Percentiles rank a stretch among this genome's conserved stretches.
Conservation (phyloP, 2,329 filamentous ascomycete genomes). For the Sclerotinia nivalis region DNA sequence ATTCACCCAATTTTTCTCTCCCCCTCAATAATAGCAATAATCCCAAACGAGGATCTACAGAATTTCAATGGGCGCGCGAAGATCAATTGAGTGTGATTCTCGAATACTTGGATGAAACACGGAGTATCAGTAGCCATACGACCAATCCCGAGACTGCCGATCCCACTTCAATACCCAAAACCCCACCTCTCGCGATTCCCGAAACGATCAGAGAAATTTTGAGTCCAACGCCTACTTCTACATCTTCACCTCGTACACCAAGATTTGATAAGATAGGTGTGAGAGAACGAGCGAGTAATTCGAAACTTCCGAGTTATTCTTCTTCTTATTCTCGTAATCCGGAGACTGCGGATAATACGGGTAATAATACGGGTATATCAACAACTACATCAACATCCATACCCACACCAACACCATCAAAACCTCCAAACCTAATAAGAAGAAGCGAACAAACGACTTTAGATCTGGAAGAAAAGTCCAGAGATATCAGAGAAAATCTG, state of each 20-base stretch:
- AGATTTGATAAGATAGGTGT: constrained; percentile 8
- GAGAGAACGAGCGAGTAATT: constrained; percentile 3
- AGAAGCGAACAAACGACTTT: neutral
- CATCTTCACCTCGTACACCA: constrained; percentile 2
- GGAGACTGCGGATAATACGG: neutral
- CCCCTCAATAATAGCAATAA: constrained; percentile 18
- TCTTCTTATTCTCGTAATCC: neutral
- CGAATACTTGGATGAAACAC: constrained; percentile 30
- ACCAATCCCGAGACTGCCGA: constrained; percentile 1
- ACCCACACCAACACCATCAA: neutral
- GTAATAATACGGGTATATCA: neutral
- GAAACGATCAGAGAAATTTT: constrained; percentile 9
- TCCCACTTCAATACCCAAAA: neutral
- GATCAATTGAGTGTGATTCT: constrained; percentile 36
- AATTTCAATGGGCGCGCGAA: constrained; percentile 33
- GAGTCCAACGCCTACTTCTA: neutral
- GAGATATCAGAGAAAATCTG: constrained; percentile 12
- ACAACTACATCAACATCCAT: neutral
- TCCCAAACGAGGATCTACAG: constrained; percentile 12
- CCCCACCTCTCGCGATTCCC: constrained; percentile 8
- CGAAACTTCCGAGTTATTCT: neutral
- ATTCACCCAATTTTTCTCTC: neutral
- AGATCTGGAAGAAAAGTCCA: neutral
- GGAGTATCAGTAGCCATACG: constrained; percentile 19
- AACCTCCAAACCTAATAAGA: neutral